A percentile compares a stretch with the other conserved stretches of the same genome.
Evolutionary conservation across 345 rosid genomes (phyloP).

Genomic region (Adansonia digitata): DNA sequence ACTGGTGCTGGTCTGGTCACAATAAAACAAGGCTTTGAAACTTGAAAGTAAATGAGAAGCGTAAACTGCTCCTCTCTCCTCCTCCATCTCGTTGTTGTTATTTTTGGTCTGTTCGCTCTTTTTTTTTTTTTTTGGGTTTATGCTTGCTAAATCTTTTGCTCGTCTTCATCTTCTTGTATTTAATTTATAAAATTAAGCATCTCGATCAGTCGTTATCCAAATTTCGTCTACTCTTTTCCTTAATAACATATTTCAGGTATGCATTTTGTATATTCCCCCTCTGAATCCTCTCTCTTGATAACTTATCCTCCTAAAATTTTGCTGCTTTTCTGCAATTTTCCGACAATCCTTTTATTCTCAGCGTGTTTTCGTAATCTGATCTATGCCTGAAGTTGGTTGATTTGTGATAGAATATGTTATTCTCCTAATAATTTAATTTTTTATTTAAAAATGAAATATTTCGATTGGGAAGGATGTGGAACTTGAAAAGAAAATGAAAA

Average conservation of each 20-base stretch:
- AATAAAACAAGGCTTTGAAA: slow-evolving; percentile 29
- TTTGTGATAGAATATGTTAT: background rate
- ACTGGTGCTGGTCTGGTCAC: slow-evolving; percentile 14
- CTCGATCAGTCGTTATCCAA: slow-evolving; percentile 5
- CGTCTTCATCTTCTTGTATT: background rate
- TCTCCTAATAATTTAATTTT: background rate
- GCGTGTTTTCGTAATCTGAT: slow-evolving; percentile 10
- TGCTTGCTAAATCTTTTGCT: background rate
- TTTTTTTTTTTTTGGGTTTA: background rate
- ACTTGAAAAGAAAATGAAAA: background rate
- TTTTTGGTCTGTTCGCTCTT: background rate
- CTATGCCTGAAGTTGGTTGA: slow-evolving; percentile 11
- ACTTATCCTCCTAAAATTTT: background rate
- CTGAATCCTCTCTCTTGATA: slow-evolving; percentile 10
- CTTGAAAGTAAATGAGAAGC: slow-evolving; percentile 24
- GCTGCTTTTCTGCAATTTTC: slow-evolving; percentile 9
- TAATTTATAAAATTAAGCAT: background rate
- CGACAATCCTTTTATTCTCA: background rate
- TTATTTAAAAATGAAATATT: background rate
- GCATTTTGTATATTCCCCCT: slow-evolving; percentile 4
- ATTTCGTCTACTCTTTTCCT: background rate
- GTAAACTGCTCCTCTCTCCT: slow-evolving; percentile 20
- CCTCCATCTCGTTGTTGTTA: background rate
- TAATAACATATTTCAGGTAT: background rate
- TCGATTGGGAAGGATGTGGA: slow-evolving; percentile 1